Base-by-base conservation (phyloP, 192 early-diverging fungal genomes). In the Rhizophagus sp. region DNA sequence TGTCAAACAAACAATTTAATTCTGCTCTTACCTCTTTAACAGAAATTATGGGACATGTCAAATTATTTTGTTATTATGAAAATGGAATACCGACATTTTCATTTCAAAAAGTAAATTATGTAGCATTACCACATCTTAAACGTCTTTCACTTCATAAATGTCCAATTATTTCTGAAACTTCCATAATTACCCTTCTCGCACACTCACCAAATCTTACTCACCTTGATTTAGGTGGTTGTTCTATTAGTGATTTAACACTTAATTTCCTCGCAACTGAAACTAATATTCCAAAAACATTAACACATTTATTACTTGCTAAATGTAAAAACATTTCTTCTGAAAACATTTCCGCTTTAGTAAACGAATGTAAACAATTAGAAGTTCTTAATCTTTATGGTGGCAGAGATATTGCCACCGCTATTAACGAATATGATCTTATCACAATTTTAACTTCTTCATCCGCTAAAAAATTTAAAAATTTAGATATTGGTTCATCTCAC, bases 131-230 rank as follows among this genome's bases (percentile, higher is more conserved):
- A 27, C 25, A 63, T 41, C 12, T 76, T 63, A 63, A 76, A 76
- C 52, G 75, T 7, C 75, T 76, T 25, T 76, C 75, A 22, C 7
- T 76, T 39, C 75, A 76, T n/a, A 62, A 76, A 64, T 76, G 75
- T 49, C 30, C 62, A 10, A 47, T 49, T 6, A 39, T 76, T n/a
- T 61, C 61, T 7, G 75, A 76, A 62, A 17, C 3, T 30, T n/a
- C 19, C 15, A 41, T 34, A 30, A 76, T 76, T 63, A 52, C 75
- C 8, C 17, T 76, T 9, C 75, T 76, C 30, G n/a, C 75, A 62
- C 75, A 76, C 24, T 8, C 62, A 15, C 75, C 75, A 61, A 76
- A 76, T 63, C 12, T 76, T 41, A 76, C 75, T 39, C 75, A 76
- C n/a, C 33, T 76, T 22, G 75, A 76, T 64, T 61, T 76, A 1